These are phyloP conservation scores for Stellera chamaejasme DNA, from an alignment of 345 rosid species.

Conservation along the genomic window DNA sequence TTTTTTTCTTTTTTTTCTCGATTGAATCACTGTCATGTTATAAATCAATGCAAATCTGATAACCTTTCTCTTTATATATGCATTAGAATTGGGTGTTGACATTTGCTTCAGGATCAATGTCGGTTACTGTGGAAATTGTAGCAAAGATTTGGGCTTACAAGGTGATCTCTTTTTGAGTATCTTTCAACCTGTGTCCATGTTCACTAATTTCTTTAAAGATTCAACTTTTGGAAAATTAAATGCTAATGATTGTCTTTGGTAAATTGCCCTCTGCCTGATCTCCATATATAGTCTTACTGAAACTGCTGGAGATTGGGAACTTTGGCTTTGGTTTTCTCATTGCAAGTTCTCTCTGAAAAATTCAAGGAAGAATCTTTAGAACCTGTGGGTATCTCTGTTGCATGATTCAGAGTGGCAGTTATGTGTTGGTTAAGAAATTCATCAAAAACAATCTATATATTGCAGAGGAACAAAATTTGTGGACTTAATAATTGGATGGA, in stretches of 20 bases:
- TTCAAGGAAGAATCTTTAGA: too few relatives aligned
- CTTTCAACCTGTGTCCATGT: background rate
- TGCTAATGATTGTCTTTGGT: too few relatives aligned
- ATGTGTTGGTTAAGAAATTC: too few relatives aligned
- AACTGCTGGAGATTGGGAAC: background rate
- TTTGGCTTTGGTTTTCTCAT: background rate
- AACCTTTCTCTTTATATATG: background rate
- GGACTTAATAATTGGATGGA: too few relatives aligned
- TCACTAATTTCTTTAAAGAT: background rate
- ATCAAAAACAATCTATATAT: too few relatives aligned
- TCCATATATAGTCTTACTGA: background rate
- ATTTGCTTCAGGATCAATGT: slow-evolving; percentile 53
- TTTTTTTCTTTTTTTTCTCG: slow-evolving; percentile 1
- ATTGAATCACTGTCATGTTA: background rate
- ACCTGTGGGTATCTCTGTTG: too few relatives aligned
- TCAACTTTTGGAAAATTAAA: background rate
- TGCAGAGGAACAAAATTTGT: too few relatives aligned
- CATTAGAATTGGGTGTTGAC: background rate
- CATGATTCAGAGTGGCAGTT: too few relatives aligned
- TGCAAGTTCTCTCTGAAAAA: too few relatives aligned
- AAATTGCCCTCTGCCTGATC: background rate
- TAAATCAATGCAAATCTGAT: background rate
- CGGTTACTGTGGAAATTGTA: slow-evolving; percentile 77
- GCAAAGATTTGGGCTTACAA: slow-evolving; percentile 79
- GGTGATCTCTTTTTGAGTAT: slow-evolving; percentile 24